Evolutionary conservation across 805 yeast genomes (phyloP).

Genomic region (Kuraishia molischiana): DNA sequence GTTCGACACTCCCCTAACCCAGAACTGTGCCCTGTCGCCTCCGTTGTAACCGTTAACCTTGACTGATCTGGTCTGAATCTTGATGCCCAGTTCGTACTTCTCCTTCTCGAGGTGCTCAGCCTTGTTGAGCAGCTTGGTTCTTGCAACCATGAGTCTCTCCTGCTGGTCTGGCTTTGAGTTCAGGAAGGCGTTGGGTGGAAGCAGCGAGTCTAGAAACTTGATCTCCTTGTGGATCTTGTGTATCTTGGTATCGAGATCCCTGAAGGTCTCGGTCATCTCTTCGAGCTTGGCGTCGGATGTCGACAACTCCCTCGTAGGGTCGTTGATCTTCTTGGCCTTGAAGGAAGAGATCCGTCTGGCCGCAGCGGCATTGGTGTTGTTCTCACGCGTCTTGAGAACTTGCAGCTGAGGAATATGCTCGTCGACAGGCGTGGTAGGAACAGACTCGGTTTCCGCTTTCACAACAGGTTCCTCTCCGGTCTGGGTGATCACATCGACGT

Average conservation of each 20-base stretch:
- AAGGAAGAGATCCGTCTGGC: slow-evolving; percentile 14
- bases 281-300: slow-evolving; percentile 9
- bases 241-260: slow-evolving; percentile 11
- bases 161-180: slow-evolving; percentile 11
- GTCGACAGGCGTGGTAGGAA: slow-evolving; percentile 1
- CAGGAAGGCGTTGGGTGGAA: slow-evolving; percentile 11
- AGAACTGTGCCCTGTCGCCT: slow-evolving; percentile 38
- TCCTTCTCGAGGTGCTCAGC: slow-evolving; percentile 16
- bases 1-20: slow-evolving; percentile 44
- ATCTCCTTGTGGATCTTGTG: slow-evolving; percentile 20
- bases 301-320: slow-evolving; percentile 2
- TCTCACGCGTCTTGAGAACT: slow-evolving; percentile 3
- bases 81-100: slow-evolving; percentile 19
- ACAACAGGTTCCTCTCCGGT: background rate
- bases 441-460: background rate
- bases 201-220: slow-evolving; percentile 16
- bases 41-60: slow-evolving; percentile 19
- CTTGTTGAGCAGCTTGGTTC: slow-evolving; percentile 16
- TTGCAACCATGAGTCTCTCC: slow-evolving; percentile 18
- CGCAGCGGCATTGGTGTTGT: slow-evolving; percentile 1
- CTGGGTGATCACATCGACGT: background rate
- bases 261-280: slow-evolving; percentile 9
- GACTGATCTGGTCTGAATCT: slow-evolving; percentile 15
- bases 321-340: slow-evolving; percentile 12
- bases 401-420: slow-evolving; percentile 2